Conservation (phyloP, 306 rosid genomes). For the Casuarina equisetifolia region DNA sequence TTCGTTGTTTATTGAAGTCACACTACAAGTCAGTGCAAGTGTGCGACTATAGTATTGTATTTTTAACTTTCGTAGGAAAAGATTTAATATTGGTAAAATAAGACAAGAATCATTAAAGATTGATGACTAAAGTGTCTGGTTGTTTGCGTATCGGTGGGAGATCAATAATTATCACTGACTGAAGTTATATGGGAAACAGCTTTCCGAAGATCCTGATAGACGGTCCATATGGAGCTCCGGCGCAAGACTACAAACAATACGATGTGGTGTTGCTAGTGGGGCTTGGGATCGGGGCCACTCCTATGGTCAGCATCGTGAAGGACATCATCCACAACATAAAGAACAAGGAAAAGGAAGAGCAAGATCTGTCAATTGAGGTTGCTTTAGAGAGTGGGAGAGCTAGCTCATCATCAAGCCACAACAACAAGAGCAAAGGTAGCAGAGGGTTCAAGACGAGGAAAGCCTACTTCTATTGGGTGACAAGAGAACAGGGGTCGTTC, state of each 20-base stretch:
- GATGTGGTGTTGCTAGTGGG: constrained; percentile 60
- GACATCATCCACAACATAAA: constrained; percentile 52
- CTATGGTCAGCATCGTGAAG: constrained; percentile 63
- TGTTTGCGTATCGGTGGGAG: neutral
- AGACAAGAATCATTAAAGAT: neutral
- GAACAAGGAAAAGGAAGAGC: constrained; percentile 24
- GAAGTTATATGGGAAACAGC: constrained; percentile 12
- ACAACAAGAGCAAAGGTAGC: constrained; percentile 10
- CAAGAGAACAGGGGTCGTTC: constrained; percentile 57
- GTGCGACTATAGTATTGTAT: no score
- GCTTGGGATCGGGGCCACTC: constrained; percentile 65
- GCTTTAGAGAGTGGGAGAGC: constrained; percentile 28
- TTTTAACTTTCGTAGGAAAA: no score
- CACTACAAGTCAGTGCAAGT: neutral
- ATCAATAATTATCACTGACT: neutral
- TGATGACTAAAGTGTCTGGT: no score
- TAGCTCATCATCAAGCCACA: neutral
- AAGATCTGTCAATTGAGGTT: constrained; percentile 8
- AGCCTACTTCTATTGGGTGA: constrained; percentile 62
- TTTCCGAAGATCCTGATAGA: constrained; percentile 54
- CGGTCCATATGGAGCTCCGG: constrained; percentile 67
- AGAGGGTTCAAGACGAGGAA: constrained; percentile 40
- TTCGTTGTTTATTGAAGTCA: neutral
- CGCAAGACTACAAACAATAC: constrained; percentile 64
- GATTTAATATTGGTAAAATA: no score